These are phyloP conservation scores for Cenococcum geophilum DNA, from an alignment of 495 filamentous ascomycete species.

Conservation along the genomic window DNA sequence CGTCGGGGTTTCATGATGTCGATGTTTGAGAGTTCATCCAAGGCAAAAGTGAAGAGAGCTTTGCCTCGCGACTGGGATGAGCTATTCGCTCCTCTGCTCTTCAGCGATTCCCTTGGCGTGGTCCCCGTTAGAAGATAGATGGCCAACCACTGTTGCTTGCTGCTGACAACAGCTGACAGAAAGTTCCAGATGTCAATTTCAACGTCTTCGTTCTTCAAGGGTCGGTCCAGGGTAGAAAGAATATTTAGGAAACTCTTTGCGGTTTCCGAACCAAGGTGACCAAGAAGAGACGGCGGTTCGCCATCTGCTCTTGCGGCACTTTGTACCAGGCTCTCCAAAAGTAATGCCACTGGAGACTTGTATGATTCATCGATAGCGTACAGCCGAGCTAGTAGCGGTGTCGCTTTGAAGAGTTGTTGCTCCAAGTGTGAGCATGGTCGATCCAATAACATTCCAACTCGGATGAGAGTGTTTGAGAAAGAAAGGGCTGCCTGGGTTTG, in stretches of 20 bases:
- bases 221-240: slow-evolving; percentile 70
- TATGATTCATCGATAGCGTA: slow-evolving; percentile 67
- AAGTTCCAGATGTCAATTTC: slow-evolving; percentile 73
- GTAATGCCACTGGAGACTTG: slow-evolving; percentile 54
- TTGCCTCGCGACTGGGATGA: slow-evolving; percentile 43
- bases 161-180: slow-evolving; percentile 78
- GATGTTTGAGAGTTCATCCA: slow-evolving; percentile 66
- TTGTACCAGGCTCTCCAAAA: slow-evolving; percentile 70
- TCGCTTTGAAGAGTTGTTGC: slow-evolving; percentile 69
- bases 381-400: slow-evolving; percentile 67
- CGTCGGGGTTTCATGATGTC: slow-evolving; percentile 54
- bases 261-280: slow-evolving; percentile 73
- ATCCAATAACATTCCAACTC: slow-evolving; percentile 59
- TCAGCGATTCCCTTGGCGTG: slow-evolving; percentile 67
- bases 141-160: slow-evolving; percentile 90
- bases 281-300: slow-evolving; percentile 85
- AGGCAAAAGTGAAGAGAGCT: slow-evolving; percentile 67
- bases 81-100: slow-evolving; percentile 40
- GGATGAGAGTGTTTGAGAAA: slow-evolving; percentile 62
- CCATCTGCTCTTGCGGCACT: slow-evolving; percentile 53
- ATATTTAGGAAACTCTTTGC: slow-evolving; percentile 77
- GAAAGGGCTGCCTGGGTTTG: slow-evolving; percentile 59
- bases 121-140: slow-evolving; percentile 86
- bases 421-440: slow-evolving; percentile 59
- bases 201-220: slow-evolving; percentile 55